Evolutionary conservation across 768 basidiomycete genomes (phyloP).

Genomic region (Coprinellus aureogranulatus): DNA sequence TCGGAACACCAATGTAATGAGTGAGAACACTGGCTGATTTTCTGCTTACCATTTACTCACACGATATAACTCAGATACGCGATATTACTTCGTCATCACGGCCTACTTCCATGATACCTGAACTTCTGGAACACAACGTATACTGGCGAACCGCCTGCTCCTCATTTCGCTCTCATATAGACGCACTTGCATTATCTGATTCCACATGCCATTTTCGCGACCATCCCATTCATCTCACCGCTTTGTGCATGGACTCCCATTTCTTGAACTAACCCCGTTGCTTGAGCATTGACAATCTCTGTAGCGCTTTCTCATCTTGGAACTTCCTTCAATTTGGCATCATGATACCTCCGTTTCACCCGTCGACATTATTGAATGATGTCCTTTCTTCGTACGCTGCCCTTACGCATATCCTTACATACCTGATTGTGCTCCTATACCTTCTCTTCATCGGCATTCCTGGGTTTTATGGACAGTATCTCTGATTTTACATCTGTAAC

Average conservation of each 20-base stretch:
- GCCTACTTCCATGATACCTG: constrained; percentile 4
- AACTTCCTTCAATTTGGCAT: not conserved
- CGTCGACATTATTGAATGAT: not conserved
- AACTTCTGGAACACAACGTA: not conserved
- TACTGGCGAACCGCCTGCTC: no score
- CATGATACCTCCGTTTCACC: not conserved
- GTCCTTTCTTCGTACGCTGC: no score
- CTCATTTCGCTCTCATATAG: no score
- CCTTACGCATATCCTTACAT: not conserved
- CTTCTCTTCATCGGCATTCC: not conserved
- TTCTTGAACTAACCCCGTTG: not conserved
- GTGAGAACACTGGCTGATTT: constrained; percentile 66
- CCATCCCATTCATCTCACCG: not conserved
- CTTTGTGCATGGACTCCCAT: not conserved
- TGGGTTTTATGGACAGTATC: not conserved
- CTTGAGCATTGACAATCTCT: not conserved
- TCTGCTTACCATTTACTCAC: constrained; percentile 28
- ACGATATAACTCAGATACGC: constrained; percentile 1
- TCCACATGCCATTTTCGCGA: not conserved
- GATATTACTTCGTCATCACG: constrained; percentile 10
- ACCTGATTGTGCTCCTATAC: not conserved
- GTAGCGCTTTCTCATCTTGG: not conserved
- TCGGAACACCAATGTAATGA: constrained; percentile 75
- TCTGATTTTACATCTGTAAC: no score
- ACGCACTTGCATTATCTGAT: not conserved